These are phyloP conservation scores for Inonotus hispidus DNA, from an alignment of 1,284 basidiomycete species.

Conservation along the genomic window DNA sequence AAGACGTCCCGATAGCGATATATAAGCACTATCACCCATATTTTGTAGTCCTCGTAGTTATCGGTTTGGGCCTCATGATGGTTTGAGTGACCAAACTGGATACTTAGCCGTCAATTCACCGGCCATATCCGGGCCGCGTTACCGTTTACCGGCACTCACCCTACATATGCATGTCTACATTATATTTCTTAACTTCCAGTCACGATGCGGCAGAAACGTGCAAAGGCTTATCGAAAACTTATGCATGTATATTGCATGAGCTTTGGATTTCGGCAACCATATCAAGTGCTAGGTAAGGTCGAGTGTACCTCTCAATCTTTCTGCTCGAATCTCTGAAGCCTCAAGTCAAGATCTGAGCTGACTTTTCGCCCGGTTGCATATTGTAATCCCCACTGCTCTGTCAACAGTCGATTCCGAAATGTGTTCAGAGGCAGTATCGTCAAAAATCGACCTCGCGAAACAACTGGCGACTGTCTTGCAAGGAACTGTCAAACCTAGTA, in stretches of 20 bases:
- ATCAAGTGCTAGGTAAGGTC: slow-evolving; percentile 77
- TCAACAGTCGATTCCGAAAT: slow-evolving; percentile 81
- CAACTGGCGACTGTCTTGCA: slow-evolving; percentile 74
- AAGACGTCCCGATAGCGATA: no score
- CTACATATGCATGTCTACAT: background rate
- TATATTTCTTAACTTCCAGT: background rate
- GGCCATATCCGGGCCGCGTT: background rate
- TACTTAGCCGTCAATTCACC: background rate
- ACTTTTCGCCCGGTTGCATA: background rate
- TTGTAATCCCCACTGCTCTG: background rate
- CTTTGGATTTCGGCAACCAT: slow-evolving; percentile 88
- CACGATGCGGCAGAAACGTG: slow-evolving; percentile 86
- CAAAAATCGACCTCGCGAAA: slow-evolving; percentile 71
- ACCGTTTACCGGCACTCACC: background rate
- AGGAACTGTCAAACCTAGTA: slow-evolving; percentile 85
- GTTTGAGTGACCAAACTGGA: background rate
- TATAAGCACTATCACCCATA: no score
- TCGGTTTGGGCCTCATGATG: background rate
- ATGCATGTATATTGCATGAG: slow-evolving; percentile 83
- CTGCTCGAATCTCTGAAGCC: slow-evolving; percentile 8
- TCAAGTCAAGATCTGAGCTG: background rate
- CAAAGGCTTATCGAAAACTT: slow-evolving; percentile 87
- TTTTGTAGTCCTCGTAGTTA: background rate
- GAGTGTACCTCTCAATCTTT: slow-evolving; percentile 8
- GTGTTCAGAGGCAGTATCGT: slow-evolving; percentile 61